phyloP scores from a whole-genome alignment of 352 stramenopile species.

The Peronospora tabacina region DNA sequence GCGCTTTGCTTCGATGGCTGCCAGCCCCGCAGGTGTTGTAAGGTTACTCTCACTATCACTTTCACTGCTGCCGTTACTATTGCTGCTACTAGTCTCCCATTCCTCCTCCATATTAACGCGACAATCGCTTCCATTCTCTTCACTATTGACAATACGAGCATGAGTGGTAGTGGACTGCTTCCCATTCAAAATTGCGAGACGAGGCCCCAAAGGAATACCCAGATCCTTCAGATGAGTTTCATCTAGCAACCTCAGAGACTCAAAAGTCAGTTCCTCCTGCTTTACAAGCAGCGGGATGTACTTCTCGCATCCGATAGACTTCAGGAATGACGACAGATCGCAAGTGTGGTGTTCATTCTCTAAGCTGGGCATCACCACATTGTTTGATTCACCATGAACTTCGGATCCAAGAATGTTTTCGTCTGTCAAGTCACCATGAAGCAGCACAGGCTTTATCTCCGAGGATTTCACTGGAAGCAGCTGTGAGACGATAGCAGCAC shows the following conservation, averaged over 20 bases:
- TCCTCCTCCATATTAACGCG: slow-evolving; percentile 30
- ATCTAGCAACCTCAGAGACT: slow-evolving; percentile 35
- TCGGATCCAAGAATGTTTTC: slow-evolving; percentile 69
- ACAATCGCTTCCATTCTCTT: slow-evolving; percentile 19
- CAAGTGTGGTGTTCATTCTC: slow-evolving; percentile 5
- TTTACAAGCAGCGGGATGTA: slow-evolving; percentile 44
- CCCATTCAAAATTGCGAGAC: slow-evolving; percentile 44
- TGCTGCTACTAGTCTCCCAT: slow-evolving; percentile 49
- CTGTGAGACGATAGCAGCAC: slow-evolving; percentile 23
- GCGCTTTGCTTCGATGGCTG: slow-evolving; percentile 33
- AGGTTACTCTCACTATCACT: slow-evolving; percentile 36
- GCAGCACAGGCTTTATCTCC: slow-evolving; percentile 39
- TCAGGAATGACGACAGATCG: slow-evolving; percentile 32
- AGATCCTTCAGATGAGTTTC: slow-evolving; percentile 51
- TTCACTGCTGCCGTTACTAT: slow-evolving; percentile 37
- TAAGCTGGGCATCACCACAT: slow-evolving; percentile 8
- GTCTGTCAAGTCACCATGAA: slow-evolving; percentile 80
- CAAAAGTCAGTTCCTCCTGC: slow-evolving; percentile 51
- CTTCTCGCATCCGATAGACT: slow-evolving; percentile 42
- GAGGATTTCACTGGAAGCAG: slow-evolving; percentile 34
- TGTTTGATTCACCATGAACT: slow-evolving; percentile 5
- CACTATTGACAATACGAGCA: slow-evolving; percentile 23
- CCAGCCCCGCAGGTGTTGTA: slow-evolving; percentile 14
- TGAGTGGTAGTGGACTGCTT: slow-evolving; percentile 5
- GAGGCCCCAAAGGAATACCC: slow-evolving; percentile 50